phyloP scores from a whole-genome alignment of 208 protist genomes.

The Trichomonas gallinae region DNA sequence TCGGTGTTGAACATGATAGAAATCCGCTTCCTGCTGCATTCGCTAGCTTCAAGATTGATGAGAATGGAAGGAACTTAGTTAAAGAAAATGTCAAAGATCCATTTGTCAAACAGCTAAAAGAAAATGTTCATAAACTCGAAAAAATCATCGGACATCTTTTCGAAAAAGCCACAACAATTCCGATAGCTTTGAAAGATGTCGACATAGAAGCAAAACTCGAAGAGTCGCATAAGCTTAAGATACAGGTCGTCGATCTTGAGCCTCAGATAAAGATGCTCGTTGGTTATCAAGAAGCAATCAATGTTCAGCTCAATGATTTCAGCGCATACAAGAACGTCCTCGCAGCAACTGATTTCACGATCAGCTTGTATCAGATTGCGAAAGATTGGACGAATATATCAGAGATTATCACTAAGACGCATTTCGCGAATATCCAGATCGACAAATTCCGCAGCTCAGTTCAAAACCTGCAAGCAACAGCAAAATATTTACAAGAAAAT shows the following conservation, averaged over 20 bases:
- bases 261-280: neutral
- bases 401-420: neutral
- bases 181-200: neutral
- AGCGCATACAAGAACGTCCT: neutral
- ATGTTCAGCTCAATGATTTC: neutral
- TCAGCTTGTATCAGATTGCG: neutral
- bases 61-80: neutral
- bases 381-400: neutral
- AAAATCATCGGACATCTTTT: neutral
- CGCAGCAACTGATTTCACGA: neutral
- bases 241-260: neutral
- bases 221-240: neutral
- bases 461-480: neutral
- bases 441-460: neutral
- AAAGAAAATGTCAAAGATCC: neutral
- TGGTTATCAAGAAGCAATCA: neutral
- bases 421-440: neutral
- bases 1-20: neutral
- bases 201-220: neutral
- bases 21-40: neutral
- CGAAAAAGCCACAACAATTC: neutral
- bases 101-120: neutral
- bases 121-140: neutral
- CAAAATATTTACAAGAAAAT: neutral
- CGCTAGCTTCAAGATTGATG: neutral